phyloP scores from a whole-genome alignment of 345 rosid genomes.

The Atalantia buxifolia region DNA sequence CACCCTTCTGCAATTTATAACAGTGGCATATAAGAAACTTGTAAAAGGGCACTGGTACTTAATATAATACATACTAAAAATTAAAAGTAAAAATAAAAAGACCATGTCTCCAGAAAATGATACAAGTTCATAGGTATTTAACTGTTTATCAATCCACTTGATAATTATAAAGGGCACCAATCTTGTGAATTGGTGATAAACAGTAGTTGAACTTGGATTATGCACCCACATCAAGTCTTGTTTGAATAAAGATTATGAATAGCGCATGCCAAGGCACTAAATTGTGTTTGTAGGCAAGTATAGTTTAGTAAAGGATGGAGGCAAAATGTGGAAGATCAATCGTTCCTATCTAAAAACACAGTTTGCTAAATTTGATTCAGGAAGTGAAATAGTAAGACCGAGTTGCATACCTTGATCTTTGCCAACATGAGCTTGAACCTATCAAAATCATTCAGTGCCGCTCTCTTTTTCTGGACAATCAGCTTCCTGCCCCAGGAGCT shows the following conservation, averaged over 20 bases:
- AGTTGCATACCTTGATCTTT: conserved; percentile 56
- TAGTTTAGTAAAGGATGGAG: not conserved
- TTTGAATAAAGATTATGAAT: no score
- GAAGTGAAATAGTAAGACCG: not conserved
- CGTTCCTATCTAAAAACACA: not conserved
- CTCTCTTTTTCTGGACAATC: conserved; percentile 66
- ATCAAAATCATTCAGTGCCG: conserved; percentile 73
- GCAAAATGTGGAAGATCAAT: not conserved
- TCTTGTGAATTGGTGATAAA: not conserved
- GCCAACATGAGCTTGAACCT: conserved; percentile 88
- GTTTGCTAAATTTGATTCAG: not conserved
- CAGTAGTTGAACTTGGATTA: not conserved
- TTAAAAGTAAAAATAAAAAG: not conserved
- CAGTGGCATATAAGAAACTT: not conserved
- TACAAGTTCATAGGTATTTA: not conserved
- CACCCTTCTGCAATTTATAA: conserved; percentile 49
- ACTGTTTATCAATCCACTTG: not conserved
- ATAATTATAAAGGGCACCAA: not conserved
- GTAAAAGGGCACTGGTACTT: not conserved
- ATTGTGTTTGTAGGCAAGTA: not conserved
- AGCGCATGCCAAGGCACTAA: not conserved
- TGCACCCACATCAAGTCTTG: no score
- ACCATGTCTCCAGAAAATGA: not conserved
- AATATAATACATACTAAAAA: not conserved
- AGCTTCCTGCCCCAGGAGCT: conserved; percentile 85